Evolutionary conservation across 2,329 filamentous ascomycete genomes (phyloP).

Genomic region (Aureobasidium lini): DNA sequence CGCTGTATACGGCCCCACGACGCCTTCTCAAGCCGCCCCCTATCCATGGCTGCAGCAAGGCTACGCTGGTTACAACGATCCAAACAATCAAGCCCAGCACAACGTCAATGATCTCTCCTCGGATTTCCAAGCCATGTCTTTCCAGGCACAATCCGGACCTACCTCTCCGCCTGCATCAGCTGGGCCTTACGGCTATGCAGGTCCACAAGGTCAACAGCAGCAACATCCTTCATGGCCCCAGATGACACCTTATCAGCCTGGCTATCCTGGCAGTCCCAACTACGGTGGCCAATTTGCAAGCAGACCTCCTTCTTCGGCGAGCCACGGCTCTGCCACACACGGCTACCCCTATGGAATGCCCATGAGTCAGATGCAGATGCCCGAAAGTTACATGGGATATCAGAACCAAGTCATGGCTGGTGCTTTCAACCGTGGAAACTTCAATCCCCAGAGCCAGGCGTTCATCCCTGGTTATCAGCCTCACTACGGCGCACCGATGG

Average conservation of each 20-base stretch:
- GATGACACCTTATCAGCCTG: constrained; percentile 19
- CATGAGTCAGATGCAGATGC: constrained; percentile 10
- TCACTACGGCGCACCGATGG: constrained; percentile 3
- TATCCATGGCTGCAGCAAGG: constrained; percentile 15
- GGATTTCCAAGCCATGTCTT: constrained; percentile 40
- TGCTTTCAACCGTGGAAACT: constrained; percentile 74
- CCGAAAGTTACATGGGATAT: constrained; percentile 32
- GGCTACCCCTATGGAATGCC: constrained; percentile 59
- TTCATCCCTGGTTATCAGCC: constrained; percentile 62
- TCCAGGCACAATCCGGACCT: constrained; percentile 26
- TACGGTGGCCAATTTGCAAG: constrained; percentile 3
- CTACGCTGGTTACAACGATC: constrained; percentile 6
- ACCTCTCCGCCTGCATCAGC: constrained; percentile 6
- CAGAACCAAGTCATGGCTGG: constrained; percentile 77
- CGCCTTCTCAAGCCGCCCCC: background rate
- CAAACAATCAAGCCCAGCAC: constrained; percentile 18
- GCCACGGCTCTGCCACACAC: constrained; percentile 20
- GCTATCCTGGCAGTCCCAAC: background rate
- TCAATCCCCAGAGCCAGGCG: constrained; percentile 90
- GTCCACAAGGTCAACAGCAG: constrained; percentile 20
- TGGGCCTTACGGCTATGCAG: background rate
- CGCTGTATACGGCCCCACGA: constrained; percentile 7
- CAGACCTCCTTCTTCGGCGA: constrained; percentile 5
- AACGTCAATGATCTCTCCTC: constrained; percentile 37
- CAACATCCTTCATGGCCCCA: constrained; percentile 23